Evolutionary conservation across 2,329 filamentous ascomycete species (phyloP).

Genomic region (Cadophora sp.): DNA sequence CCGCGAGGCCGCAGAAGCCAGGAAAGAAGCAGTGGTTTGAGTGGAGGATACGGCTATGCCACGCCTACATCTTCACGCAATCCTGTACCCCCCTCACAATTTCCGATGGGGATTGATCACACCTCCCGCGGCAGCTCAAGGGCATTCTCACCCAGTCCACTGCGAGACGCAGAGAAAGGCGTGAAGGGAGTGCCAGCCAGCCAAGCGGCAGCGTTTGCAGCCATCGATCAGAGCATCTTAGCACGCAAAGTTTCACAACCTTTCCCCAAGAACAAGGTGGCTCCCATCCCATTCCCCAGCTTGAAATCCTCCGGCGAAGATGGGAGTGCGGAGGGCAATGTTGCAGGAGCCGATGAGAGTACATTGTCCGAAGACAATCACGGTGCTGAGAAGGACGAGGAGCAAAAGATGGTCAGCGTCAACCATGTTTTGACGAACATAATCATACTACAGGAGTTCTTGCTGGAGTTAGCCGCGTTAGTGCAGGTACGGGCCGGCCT

Average conservation of each 20-base stretch:
- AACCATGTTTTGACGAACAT: constrained; percentile 83
- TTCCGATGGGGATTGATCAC: constrained; percentile 35
- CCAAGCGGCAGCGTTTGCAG: constrained; percentile 67
- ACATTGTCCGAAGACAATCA: constrained; percentile 38
- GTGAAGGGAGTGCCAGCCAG: constrained; percentile 43
- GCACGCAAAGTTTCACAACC: constrained; percentile 60
- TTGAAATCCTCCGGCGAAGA: constrained; percentile 47
- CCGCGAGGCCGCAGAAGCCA: constrained; percentile 41
- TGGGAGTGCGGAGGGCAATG: constrained; percentile 25
- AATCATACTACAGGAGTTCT: constrained; percentile 79
- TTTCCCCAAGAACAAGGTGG: constrained; percentile 43
- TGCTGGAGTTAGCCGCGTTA: constrained; percentile 77
- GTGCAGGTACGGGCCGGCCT: constrained; percentile 77
- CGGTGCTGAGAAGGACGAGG: constrained; percentile 38
- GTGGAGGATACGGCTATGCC: constrained; percentile 35
- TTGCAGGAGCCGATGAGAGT: constrained; percentile 24
- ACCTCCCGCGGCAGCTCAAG: constrained; percentile 36
- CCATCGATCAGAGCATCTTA: constrained; percentile 67
- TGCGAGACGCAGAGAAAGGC: constrained; percentile 27
- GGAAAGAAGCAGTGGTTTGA: constrained; percentile 35
- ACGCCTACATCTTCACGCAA: constrained; percentile 35
- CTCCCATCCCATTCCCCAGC: constrained; percentile 54
- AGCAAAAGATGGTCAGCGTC: constrained; percentile 61
- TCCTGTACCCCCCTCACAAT: constrained; percentile 35
- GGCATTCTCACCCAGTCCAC: constrained; percentile 38